phyloP scores from a whole-genome alignment of 805 yeast species.

The Suhomyces sp. region DNA sequence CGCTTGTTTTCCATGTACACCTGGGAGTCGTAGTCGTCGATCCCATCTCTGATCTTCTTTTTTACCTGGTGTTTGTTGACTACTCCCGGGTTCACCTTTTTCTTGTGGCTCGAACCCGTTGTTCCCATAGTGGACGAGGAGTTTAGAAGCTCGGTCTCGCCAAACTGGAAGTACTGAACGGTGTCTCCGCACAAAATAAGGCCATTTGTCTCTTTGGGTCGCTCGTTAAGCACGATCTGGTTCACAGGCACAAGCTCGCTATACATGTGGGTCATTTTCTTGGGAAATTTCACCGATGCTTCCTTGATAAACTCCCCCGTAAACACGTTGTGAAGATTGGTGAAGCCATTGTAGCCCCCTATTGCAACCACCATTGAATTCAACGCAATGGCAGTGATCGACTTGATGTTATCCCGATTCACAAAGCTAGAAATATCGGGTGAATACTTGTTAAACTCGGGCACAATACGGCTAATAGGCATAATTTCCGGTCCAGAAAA shows the following conservation, averaged over 20 bases:
- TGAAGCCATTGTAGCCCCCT: slow-evolving; percentile 43
- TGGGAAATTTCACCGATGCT: slow-evolving; percentile 29
- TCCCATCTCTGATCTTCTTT: slow-evolving; percentile 29
- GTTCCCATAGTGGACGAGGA: slow-evolving; percentile 8
- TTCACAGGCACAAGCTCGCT: slow-evolving; percentile 23
- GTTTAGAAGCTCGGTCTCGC: slow-evolving; percentile 24
- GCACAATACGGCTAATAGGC: slow-evolving; percentile 19
- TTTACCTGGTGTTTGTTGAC: slow-evolving; percentile 21
- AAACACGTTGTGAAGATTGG: slow-evolving; percentile 40
- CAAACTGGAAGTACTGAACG: slow-evolving; percentile 48
- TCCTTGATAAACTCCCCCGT: slow-evolving; percentile 42
- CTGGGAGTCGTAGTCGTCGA: slow-evolving; percentile 35
- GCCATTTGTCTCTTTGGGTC: slow-evolving; percentile 31
- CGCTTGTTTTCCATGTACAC: slow-evolving; percentile 21
- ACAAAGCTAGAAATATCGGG: slow-evolving; percentile 4
- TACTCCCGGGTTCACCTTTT: slow-evolving; percentile 15
- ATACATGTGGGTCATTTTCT: slow-evolving; percentile 20
- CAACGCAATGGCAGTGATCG: slow-evolving; percentile 27
- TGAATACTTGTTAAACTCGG: slow-evolving; percentile 19
- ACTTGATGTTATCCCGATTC: slow-evolving; percentile 8
- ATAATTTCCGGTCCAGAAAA: slow-evolving; percentile 3
- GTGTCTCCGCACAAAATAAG: slow-evolving; percentile 39
- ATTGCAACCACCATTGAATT: slow-evolving; percentile 33
- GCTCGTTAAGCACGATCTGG: slow-evolving; percentile 24
- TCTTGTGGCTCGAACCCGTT: slow-evolving; percentile 6